Conservation (phyloP, 345 rosid species). For the Hibiscus trionum region DNA sequence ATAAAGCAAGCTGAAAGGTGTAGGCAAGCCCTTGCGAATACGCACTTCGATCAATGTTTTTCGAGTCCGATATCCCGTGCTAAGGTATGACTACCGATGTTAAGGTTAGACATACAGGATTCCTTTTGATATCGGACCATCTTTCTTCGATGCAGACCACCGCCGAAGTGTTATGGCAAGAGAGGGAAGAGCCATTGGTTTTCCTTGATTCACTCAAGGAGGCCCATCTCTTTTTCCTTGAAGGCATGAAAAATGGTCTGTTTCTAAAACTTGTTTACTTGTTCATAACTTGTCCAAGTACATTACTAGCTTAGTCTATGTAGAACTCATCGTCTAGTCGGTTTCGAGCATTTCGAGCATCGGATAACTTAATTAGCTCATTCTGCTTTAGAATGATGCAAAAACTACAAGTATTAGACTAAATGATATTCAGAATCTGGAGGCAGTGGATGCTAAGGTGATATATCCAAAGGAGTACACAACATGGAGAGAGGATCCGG, state of each 20-base stretch:
- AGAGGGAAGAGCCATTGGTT: slow-evolving; percentile 43
- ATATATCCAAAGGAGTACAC: slow-evolving; percentile 43
- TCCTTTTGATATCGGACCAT: background rate
- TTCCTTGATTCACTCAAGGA: slow-evolving; percentile 60
- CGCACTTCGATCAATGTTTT: slow-evolving; percentile 44
- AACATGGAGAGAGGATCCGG: slow-evolving; percentile 58
- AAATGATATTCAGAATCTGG: slow-evolving; percentile 45
- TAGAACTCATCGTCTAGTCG: background rate
- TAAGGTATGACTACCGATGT: slow-evolving; percentile 30
- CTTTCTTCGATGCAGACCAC: slow-evolving; percentile 36
- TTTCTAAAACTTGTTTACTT: background rate
- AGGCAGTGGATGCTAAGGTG: slow-evolving; percentile 64
- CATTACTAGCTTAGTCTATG: background rate
- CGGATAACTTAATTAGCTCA: background rate
- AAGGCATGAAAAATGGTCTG: slow-evolving; percentile 74
- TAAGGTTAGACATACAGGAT: background rate
- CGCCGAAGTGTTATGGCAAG: slow-evolving; percentile 55
- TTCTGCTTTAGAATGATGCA: slow-evolving; percentile 1
- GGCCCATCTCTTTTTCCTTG: slow-evolving; percentile 52
- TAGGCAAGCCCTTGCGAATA: slow-evolving; percentile 34
- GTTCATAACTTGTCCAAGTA: background rate
- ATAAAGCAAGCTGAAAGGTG: slow-evolving; percentile 55
- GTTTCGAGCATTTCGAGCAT: background rate
- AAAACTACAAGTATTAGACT: slow-evolving; percentile 15
- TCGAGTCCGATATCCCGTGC: slow-evolving; percentile 63